Base-by-base conservation (phyloP, 768 basidiomycete genomes). In the Mycena leptocephala region DNA sequence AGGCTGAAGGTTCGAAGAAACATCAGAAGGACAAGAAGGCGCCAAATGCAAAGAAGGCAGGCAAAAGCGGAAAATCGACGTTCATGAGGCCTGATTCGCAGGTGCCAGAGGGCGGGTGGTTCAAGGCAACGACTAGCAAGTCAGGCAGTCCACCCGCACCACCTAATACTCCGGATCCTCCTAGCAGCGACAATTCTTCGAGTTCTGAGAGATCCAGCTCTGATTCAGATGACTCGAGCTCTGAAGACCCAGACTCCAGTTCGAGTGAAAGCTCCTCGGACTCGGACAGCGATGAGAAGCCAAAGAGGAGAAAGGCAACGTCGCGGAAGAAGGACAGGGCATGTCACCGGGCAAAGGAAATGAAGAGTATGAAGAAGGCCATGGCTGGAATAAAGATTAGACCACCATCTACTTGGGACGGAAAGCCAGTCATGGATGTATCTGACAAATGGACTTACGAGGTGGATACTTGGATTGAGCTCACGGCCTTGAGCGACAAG, bases 371-470 rank as follows among this genome's bases (percentile, higher is more conserved):
- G 26, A 35, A 41, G 43, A 65, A 43, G 37, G 62, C 53, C 7
- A 66, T 58, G 72, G 20, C 46, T 0, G 72, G 72, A 1, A 37
- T 80, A 0, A 78, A 81, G 48, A 39, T 80, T 28, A 74, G 75
- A 37, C 1, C 63, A 2, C 79, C 79, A 4, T 77, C 77, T n/a
- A 58, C 70, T 1, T 81, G 72, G 69, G 73, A 80, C 48, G 80
- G 80, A 1, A 76, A 63, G 11, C 64, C 78, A 1, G 74, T 78
- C 14, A 48, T 81, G 2, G 80, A 81, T 24, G 18, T 59, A 0
- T 81, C 78, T 35, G 79, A 81, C 32, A 70, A 76, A 1, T 76
- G 75, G 75, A 71, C 70, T 0, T 76, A 67, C 22, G 65, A 76
- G 16, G 39, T 80, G 0, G 76, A 79, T 39, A 78, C 76, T 7